Conservation (phyloP, 192 early-diverging fungal species). For the Gonapodya sp. region DNA sequence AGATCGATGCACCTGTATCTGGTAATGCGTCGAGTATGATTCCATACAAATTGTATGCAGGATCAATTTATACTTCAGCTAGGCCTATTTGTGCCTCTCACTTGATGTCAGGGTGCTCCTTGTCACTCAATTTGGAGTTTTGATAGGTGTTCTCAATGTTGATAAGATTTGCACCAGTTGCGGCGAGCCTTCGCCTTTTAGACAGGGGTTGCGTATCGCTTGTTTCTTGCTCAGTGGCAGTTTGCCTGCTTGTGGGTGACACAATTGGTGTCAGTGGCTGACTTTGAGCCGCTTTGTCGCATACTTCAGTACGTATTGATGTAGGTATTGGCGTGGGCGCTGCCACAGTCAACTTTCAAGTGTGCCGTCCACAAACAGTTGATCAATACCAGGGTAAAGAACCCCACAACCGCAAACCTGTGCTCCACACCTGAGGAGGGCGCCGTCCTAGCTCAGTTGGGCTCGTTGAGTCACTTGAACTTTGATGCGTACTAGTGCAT, state of each 20-base stretch:
- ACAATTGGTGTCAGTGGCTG: background rate
- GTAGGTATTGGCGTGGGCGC: too few species aligned
- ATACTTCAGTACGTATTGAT: too few species aligned
- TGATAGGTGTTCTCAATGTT: background rate
- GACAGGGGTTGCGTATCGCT: background rate
- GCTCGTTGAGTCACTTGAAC: background rate
- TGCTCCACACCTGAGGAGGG: background rate
- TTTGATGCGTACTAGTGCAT: background rate
- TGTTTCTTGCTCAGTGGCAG: background rate
- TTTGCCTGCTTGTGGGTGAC: background rate
- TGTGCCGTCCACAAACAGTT: too few species aligned
- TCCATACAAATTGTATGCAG: background rate
- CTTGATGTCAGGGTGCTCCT: background rate
- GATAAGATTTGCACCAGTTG: background rate
- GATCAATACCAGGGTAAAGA: too few species aligned
- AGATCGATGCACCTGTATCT: background rate
- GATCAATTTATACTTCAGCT: background rate
- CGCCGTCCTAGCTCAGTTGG: background rate
- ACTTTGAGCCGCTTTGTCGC: too few species aligned
- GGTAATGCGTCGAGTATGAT: background rate
- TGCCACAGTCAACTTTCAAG: too few species aligned
- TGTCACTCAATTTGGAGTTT: background rate
- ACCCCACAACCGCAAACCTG: background rate
- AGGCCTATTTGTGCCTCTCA: background rate
- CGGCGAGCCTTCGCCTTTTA: background rate